phyloP scores from a whole-genome alignment of 768 basidiomycete genomes.

The Tremella fuciformis region DNA sequence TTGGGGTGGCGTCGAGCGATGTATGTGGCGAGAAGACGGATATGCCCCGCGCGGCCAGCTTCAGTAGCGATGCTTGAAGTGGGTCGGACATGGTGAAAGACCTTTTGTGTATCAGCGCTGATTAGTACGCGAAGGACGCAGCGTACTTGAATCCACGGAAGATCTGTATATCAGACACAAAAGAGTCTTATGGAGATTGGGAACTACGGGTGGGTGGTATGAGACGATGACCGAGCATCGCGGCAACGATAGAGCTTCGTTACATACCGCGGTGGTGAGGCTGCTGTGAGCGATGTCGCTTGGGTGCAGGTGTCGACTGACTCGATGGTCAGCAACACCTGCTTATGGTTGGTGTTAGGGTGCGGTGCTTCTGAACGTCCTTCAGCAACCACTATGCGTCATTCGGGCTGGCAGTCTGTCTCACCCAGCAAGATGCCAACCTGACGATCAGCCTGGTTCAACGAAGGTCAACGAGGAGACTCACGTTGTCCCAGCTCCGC shows the following conservation, averaged over 20 bases:
- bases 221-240: conserved; percentile 43
- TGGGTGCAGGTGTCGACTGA: conserved; percentile 41
- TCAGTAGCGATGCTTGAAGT: conserved; percentile 74
- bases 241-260: conserved; percentile 46
- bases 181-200: background rate
- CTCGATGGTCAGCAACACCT: conserved; percentile 70
- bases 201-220: conserved; percentile 55
- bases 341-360: conserved; percentile 55
- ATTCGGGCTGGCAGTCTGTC: too few relatives aligned
- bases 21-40: conserved; percentile 86
- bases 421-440: conserved; percentile 72
- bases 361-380: conserved; percentile 50
- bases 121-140: conserved; percentile 52
- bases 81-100: conserved; percentile 74
- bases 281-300: conserved; percentile 28
- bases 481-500: conserved; percentile 84
- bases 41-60: conserved; percentile 75
- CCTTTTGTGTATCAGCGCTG: conserved; percentile 53
- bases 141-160: conserved; percentile 66
- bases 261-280: conserved; percentile 51
- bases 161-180: conserved; percentile 54
- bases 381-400: too few relatives aligned
- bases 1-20: conserved; percentile 75
- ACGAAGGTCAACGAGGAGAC: conserved; percentile 41
- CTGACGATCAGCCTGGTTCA: conserved; percentile 51